Evolutionary conservation across 805 yeast species (phyloP).

Genomic region (Yarrowia yakushimensis): DNA sequence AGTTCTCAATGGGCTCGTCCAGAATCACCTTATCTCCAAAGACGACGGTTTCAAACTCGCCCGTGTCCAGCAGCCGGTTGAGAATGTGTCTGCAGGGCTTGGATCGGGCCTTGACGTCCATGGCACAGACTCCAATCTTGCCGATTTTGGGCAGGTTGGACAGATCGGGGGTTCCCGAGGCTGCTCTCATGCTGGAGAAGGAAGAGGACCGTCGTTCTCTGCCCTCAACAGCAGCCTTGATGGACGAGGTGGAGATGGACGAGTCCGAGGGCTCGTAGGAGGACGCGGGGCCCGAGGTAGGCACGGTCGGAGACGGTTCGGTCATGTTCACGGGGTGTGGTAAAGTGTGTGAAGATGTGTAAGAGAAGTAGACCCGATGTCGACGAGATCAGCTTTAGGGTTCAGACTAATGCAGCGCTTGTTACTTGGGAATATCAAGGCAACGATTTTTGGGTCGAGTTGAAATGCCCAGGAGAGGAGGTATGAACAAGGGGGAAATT

Average conservation of each 20-base stretch:
- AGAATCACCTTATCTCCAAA: conserved; percentile 96
- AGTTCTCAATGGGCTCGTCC: conserved; percentile 88
- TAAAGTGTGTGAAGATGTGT: not conserved
- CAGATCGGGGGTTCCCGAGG: conserved; percentile 22
- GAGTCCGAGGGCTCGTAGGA: conserved; percentile 9
- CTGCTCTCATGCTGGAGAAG: conserved; percentile 10
- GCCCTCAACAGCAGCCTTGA: conserved; percentile 13
- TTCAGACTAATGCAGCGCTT: not conserved
- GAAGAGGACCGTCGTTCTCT: conserved; percentile 6
- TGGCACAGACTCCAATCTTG: conserved; percentile 96
- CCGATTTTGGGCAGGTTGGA: conserved; percentile 50
- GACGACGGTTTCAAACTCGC: conserved; percentile 93
- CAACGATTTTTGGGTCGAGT: not conserved
- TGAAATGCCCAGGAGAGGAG: not conserved
- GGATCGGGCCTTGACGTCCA: conserved; percentile 94
- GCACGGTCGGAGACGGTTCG: not conserved
- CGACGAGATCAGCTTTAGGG: conserved; percentile 14
- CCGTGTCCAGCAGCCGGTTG: conserved; percentile 81
- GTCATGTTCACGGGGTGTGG: not conserved
- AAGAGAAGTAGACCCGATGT: not conserved
- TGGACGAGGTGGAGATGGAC: conserved; percentile 14
- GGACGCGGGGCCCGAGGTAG: conserved; percentile 16
- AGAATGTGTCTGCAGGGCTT: conserved; percentile 93
- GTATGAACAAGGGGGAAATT: not conserved
- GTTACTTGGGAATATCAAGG: not conserved